Conservation (phyloP, 345 rosid species). For the Raphanus sativus region DNA sequence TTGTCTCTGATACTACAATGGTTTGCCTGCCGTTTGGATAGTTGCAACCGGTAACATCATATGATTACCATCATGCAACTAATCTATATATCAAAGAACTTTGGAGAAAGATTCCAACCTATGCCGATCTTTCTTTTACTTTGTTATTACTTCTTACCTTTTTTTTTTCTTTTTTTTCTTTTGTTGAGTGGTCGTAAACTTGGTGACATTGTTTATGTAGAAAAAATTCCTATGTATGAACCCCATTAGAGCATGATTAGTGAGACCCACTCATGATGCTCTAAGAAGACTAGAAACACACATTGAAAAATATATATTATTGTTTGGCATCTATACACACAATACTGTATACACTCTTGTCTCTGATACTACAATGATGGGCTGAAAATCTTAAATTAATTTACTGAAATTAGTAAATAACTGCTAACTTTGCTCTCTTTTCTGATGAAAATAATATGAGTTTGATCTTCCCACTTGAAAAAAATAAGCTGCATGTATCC, state of each 20-base stretch:
- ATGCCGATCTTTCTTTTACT: neutral
- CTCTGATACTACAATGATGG: conserved; percentile 11
- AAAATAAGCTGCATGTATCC: neutral
- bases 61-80: neutral
- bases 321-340: conserved; percentile 18
- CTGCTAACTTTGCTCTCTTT: conserved; percentile 3
- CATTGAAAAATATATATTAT: neutral
- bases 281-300: neutral
- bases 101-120: neutral
- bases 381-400: neutral
- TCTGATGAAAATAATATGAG: conserved; percentile 19
- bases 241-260: neutral
- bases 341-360: neutral
- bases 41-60: neutral
- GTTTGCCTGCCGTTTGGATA: neutral
- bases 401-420: conserved; percentile 15
- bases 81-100: neutral
- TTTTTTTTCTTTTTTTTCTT: neutral
- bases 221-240: neutral
- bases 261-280: neutral
- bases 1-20: neutral
- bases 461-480: conserved; percentile 28
- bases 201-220: neutral
- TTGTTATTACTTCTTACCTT: neutral
- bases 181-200: neutral